Base-by-base conservation (phyloP, 2,329 filamentous ascomycete genomes). In the Helotiales sp. region DNA sequence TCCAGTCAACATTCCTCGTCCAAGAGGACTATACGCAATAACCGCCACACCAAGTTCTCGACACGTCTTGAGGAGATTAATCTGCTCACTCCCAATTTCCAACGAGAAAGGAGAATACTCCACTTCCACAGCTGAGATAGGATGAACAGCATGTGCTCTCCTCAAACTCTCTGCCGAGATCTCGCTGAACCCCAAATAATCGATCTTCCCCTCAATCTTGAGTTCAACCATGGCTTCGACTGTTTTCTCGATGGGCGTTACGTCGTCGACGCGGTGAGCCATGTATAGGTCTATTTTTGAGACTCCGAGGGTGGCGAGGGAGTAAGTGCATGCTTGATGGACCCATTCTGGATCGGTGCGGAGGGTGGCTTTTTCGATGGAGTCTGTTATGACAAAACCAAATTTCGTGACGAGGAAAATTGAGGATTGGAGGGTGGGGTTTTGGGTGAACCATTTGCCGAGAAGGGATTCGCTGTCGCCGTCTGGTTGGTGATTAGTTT, bases 1-100 rank as follows among this genome's bases (percentile, higher is more conserved):
- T 2, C 83, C 82, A 0, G 81, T 79, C 24, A 88, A 66, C 58
- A 87, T 70, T 9, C 85, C 84, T 1, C 83, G 76, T 1, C 83
- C 83, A 2, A 88, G 76, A 1, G 85, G 85, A 15, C 77, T 79
- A 71, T 84, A 86, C 1, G 81, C 79, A 2, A 88, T 76, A 5
- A 83, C 72, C 0, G 81, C 73, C 2, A 84, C 73, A 1, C 83
- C 84, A 2, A 88, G 78, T 66, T 86, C 81, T n/a, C 79, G 76
- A 58, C 77, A 81, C 0, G 83, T 83, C 27, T 75, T 70, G 1
- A 87, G 72, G 1, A 88, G 71, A 24, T 77, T 68, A 0, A 76
- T 78, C 38, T 75, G 69, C 0, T 73, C 68, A 3, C 72, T 69
- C 66, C 90, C 86, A 60, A 89, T 83, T 36, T 84, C 80, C 30